phyloP scores from a whole-genome alignment of 2,329 filamentous ascomycete genomes.

The Leptographium radiaticola region DNA sequence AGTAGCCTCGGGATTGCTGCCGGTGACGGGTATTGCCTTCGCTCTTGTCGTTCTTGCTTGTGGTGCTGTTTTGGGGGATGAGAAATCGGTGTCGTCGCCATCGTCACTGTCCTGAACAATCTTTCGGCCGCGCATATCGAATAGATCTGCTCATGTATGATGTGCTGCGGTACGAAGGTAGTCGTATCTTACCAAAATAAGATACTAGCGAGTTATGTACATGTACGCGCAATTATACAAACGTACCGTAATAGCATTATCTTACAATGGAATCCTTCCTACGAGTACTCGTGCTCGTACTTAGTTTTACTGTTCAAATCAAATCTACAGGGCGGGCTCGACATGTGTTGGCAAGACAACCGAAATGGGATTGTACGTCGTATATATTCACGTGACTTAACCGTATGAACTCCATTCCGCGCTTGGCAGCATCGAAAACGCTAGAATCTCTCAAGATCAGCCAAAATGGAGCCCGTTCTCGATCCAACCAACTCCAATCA shows the following conservation, averaged over 20 bases:
- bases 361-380: neutral
- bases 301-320: too few species aligned
- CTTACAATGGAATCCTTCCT: too few species aligned
- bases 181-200: neutral
- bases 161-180: neutral
- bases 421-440: neutral
- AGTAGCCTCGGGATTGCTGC: neutral
- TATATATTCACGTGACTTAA: neutral
- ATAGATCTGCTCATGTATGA: neutral
- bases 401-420: neutral
- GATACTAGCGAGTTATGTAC: neutral
- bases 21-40: neutral
- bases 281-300: too few species aligned
- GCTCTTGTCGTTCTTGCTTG: neutral
- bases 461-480: neutral
- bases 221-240: neutral
- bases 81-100: constrained; percentile 1
- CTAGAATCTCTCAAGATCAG: neutral
- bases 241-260: too few species aligned
- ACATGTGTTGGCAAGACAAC: neutral
- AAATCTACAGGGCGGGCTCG: neutral
- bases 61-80: neutral
- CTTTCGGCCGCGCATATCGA: constrained; percentile 1
- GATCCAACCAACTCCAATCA: too few species aligned
- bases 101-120: constrained; percentile 10